These are phyloP conservation scores for Geotrichum candidum DNA, from an alignment of 1,139 yeast genomes.

Conservation along the genomic window DNA sequence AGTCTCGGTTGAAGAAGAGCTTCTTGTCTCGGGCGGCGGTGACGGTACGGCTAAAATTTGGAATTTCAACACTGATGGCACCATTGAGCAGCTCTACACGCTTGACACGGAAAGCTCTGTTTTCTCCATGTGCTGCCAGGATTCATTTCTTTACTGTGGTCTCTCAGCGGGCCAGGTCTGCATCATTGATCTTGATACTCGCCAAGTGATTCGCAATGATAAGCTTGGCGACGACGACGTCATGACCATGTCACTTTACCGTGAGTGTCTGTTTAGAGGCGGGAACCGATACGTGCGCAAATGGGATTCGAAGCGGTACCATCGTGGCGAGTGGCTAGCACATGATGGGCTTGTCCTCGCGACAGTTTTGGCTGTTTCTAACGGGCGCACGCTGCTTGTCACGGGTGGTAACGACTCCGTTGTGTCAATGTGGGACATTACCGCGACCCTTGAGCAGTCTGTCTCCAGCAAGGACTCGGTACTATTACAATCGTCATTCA, in stretches of 20 bases:
- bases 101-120: constrained; percentile 66
- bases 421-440: constrained; percentile 53
- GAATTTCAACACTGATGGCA: constrained; percentile 38
- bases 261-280: constrained; percentile 52
- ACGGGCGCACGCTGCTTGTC: constrained; percentile 33
- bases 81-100: constrained; percentile 34
- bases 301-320: constrained; percentile 31
- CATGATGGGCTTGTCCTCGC: constrained; percentile 33
- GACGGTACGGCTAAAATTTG: constrained; percentile 82
- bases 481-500: constrained; percentile 18
- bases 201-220: constrained; percentile 52
- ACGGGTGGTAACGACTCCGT: constrained; percentile 61
- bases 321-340: constrained; percentile 32
- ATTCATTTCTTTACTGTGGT: constrained; percentile 73
- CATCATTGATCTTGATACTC: constrained; percentile 79
- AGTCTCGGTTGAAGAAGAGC: constrained; percentile 30
- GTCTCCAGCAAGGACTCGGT: not conserved
- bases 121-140: constrained; percentile 57
- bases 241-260: constrained; percentile 47
- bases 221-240: constrained; percentile 43
- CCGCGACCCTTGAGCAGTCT: constrained; percentile 21
- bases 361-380: constrained; percentile 23
- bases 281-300: constrained; percentile 26
- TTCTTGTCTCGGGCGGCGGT: constrained; percentile 72
- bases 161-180: constrained; percentile 63